Conservation (phyloP, 352 stramenopile genomes). For the Phytopythium oedochilum region DNA sequence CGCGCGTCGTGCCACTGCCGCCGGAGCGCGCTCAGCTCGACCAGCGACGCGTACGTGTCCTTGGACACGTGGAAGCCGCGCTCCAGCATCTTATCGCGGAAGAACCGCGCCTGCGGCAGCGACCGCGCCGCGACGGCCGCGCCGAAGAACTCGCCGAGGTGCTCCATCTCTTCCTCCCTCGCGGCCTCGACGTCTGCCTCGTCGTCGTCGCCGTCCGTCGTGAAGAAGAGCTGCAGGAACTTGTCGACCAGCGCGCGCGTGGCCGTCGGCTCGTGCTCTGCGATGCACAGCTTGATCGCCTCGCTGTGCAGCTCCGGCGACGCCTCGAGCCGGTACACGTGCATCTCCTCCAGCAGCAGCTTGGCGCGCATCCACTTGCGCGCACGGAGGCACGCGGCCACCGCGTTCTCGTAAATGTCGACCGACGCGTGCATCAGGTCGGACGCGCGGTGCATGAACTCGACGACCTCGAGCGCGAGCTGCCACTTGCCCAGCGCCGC, state of each 20-base stretch:
- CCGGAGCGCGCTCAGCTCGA: slow-evolving; percentile 42
- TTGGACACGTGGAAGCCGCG: slow-evolving; percentile 24
- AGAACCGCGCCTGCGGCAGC: slow-evolving; percentile 50
- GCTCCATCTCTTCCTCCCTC: slow-evolving; percentile 27
- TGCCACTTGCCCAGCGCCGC: slow-evolving; percentile 44
- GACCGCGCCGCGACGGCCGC: slow-evolving; percentile 34
- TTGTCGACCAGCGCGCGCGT: slow-evolving; percentile 36
- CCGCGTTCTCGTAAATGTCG: slow-evolving; percentile 72
- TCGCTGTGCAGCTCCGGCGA: slow-evolving; percentile 43
- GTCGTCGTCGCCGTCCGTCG: not conserved
- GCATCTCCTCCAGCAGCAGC: slow-evolving; percentile 64
- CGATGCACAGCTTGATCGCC: slow-evolving; percentile 47
- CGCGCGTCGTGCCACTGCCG: slow-evolving; percentile 55
- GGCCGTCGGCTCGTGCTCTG: slow-evolving; percentile 44
- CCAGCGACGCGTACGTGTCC: slow-evolving; percentile 32
- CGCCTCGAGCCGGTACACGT: slow-evolving; percentile 42
- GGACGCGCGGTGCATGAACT: slow-evolving; percentile 60
- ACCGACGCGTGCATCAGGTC: slow-evolving; percentile 67
- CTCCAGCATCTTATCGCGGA: slow-evolving; percentile 43
- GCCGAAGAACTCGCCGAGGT: slow-evolving; percentile 37
- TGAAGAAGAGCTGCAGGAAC: slow-evolving; percentile 31
- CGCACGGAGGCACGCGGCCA: slow-evolving; percentile 39
- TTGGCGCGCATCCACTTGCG: slow-evolving; percentile 71
- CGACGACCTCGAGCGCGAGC: slow-evolving; percentile 55
- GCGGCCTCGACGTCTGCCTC: slow-evolving; percentile 26